phyloP scores from a whole-genome alignment of 2,329 filamentous ascomycete genomes.

The Blumeriella jaapii region DNA sequence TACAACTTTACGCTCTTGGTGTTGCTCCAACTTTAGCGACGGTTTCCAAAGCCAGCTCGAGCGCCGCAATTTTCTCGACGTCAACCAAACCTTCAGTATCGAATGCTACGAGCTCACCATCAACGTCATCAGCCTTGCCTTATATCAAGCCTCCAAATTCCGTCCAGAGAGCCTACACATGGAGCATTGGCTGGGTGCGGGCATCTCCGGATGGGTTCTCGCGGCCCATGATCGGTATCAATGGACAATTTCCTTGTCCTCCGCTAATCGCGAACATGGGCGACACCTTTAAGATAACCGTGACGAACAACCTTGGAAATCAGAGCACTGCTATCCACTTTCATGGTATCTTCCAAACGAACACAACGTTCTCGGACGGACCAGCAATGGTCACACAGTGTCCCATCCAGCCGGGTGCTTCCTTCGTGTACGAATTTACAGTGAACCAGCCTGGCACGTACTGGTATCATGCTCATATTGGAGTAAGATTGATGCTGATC shows the following conservation, averaged over 20 bases:
- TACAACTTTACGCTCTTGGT: constrained; percentile 10
- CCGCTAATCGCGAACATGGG: constrained; percentile 38
- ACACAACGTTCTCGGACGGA: constrained; percentile 45
- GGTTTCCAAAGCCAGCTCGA: constrained; percentile 1
- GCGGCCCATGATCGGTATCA: constrained; percentile 44
- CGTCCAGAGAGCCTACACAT: constrained; percentile 18
- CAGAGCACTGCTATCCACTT: constrained; percentile 42
- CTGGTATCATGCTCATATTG: constrained; percentile 51
- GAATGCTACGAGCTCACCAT: constrained; percentile 3
- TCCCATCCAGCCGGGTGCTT: constrained; percentile 24
- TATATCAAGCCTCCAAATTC: constrained; percentile 4
- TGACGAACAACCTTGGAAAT: constrained; percentile 39
- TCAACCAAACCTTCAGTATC: not conserved
- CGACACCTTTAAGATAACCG: constrained; percentile 38
- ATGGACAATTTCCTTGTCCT: constrained; percentile 47
- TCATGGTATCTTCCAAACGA: constrained; percentile 46
- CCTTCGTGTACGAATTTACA: constrained; percentile 16
- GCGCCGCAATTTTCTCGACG: constrained; percentile 1
- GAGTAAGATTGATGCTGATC: too few species aligned
- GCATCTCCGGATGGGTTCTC: constrained; percentile 30
- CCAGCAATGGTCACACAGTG: constrained; percentile 35
- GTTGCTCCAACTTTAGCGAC: not conserved
- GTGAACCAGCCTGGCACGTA: constrained; percentile 35
- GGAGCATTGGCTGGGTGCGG: constrained; percentile 32
- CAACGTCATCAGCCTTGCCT: constrained; percentile 3